phyloP scores from a whole-genome alignment of 345 rosid genomes.

The Aquilaria malaccensis region DNA sequence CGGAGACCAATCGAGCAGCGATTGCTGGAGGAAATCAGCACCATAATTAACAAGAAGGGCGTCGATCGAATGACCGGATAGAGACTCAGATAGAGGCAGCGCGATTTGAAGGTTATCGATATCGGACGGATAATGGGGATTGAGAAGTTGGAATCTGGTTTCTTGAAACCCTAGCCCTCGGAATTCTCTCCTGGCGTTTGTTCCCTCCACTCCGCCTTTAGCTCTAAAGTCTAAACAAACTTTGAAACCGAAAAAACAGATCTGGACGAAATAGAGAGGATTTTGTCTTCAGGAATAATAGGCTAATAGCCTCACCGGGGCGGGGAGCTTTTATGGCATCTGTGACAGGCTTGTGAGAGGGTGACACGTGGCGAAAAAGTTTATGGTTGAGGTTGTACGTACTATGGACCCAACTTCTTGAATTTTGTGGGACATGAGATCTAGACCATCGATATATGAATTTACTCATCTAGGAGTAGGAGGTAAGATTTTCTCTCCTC shows the following conservation, averaged over 20 bases:
- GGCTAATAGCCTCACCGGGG: neutral
- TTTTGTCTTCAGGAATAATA: too few relatives aligned
- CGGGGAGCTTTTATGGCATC: neutral
- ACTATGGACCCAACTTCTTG: too few relatives aligned
- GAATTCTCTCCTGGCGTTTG: slow-evolving; percentile 12
- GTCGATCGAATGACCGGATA: slow-evolving; percentile 20
- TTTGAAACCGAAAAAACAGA: slow-evolving; percentile 9
- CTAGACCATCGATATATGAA: too few relatives aligned
- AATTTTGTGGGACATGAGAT: too few relatives aligned
- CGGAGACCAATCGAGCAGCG: slow-evolving; percentile 12
- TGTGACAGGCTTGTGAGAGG: neutral
- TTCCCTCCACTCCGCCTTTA: slow-evolving; percentile 29
- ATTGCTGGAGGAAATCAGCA: slow-evolving; percentile 23
- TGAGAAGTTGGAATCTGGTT: neutral
- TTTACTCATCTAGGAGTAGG: too few relatives aligned
- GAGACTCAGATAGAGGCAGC: slow-evolving; percentile 8
- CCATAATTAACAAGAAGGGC: slow-evolving; percentile 18
- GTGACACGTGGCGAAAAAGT: slow-evolving; percentile 15
- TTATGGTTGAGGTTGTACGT: neutral
- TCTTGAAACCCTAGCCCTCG: slow-evolving; percentile 11
- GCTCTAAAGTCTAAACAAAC: slow-evolving; percentile 15
- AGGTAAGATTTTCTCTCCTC: too few relatives aligned
- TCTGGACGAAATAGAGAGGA: neutral
- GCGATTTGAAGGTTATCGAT: slow-evolving; percentile 6
- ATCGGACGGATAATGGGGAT: neutral